Evolutionary conservation across 768 basidiomycete species (phyloP), one percentile per base, ranked within the genome.

Genomic region (Tremella yokohamensis): DNA sequence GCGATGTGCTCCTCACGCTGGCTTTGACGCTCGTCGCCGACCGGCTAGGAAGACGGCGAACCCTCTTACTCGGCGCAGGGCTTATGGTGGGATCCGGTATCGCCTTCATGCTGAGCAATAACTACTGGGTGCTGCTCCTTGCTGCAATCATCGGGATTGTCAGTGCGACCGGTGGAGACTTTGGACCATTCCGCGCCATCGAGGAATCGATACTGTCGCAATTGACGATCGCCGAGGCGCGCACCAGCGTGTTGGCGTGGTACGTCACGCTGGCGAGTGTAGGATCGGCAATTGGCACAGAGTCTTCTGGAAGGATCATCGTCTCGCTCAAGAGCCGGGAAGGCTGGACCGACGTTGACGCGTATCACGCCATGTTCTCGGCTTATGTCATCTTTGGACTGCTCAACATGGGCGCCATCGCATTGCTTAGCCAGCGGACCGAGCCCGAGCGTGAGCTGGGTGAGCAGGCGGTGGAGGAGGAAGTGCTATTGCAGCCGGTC

Each of bases 201-300:
- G 70, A 72, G 42, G 70, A 72, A 45, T 72, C 70, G 8, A 67
- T 69, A n/a, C 40, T 69, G 44, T 66, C 70, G 18, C 61, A 67
- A 38, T 39, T 67, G n/a, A 66, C 70, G 1, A 54, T 57, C 1
- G 20, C 42, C 13, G 57, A 66, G 15, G 52, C 56, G 2, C 40
- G 67, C 16, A 55, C 29, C 22, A 51, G 63, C 48, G 68, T 68
- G 34, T 48, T 69, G 38, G 54, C 67, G 4, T 69, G 67, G 64
- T 64, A 63, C 42, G 56, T 58, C 13, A 62, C 61, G 8, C 40
- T 51, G n/a, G 53, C 67, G 19, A 61, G 59, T 40, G 34, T 66
- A n/a, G 66, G 62, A 6, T 56, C 58, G 11, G 67, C 69, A 8
- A 55, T 69, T 7, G 69, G 69, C 6, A 62, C 63, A 25, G 56